These are phyloP conservation scores for Blastomyces parvus DNA, from an alignment of 2,329 filamentous ascomycete genomes.

Conservation along the genomic window DNA sequence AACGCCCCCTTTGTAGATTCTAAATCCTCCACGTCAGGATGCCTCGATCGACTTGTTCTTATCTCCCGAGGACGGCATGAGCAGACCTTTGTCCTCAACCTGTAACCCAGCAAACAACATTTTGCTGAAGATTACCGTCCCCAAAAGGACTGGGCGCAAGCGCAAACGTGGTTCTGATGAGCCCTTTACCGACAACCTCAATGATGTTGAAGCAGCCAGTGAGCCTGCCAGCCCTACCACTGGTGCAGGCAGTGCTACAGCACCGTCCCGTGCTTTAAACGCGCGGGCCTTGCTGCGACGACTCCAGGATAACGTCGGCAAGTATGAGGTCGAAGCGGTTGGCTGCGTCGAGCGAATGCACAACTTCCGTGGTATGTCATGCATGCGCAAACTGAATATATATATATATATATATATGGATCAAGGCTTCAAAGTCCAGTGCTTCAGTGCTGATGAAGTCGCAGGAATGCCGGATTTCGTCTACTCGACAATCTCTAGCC, in stretches of 20 bases:
- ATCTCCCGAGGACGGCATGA: conserved; percentile 67
- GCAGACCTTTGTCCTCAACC: conserved; percentile 67
- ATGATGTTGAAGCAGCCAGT: conserved; percentile 20
- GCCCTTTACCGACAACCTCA: conserved; percentile 47
- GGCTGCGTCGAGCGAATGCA: conserved; percentile 71
- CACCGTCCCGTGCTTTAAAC: conserved; percentile 35
- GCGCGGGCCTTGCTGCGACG: conserved; percentile 51
- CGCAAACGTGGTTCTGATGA: conserved; percentile 67
- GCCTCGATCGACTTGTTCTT: conserved; percentile 60
- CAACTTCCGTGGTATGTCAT: conserved; percentile 60
- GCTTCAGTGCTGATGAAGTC: conserved; percentile 8
- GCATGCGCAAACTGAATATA: background rate
- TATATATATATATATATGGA: background rate
- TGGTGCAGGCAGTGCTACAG: conserved; percentile 26
- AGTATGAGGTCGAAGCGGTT: conserved; percentile 59
- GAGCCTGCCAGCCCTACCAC: conserved; percentile 17
- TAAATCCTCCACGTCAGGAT: conserved; percentile 38
- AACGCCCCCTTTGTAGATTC: conserved; percentile 28
- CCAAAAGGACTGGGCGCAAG: conserved; percentile 76
- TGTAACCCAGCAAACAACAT: conserved; percentile 71
- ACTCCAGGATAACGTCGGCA: conserved; percentile 59
- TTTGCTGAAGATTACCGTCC: conserved; percentile 75
- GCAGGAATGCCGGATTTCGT: conserved; percentile 73
- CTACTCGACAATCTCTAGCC: conserved; percentile 58
- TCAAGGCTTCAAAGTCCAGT: background rate